Evolutionary conservation across 768 basidiomycete genomes (phyloP).

Genomic region (Kwoniella heveanensis): DNA sequence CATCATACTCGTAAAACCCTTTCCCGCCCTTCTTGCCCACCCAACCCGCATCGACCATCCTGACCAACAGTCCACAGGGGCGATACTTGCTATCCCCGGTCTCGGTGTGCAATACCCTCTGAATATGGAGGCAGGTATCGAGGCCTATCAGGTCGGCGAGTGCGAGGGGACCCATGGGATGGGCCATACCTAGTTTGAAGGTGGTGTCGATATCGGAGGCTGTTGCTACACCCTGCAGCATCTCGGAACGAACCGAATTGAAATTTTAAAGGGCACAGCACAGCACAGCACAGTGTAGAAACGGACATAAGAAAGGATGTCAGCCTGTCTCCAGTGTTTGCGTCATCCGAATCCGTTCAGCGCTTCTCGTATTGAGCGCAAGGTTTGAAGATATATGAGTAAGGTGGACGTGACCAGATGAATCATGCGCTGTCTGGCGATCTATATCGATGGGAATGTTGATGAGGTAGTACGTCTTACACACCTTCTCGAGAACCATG

Average conservation of each 20-base stretch:
- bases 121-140: constrained; percentile 92
- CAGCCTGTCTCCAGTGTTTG: no score
- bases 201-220: constrained; percentile 95
- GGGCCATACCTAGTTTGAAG: constrained; percentile 76
- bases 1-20: constrained; percentile 85
- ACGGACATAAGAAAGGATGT: no score
- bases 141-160: constrained; percentile 83
- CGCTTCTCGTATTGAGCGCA: no score
- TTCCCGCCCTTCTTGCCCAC: constrained; percentile 88
- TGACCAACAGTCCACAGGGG: constrained; percentile 80
- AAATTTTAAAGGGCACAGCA: no score
- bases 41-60: constrained; percentile 97
- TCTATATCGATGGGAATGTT: not conserved
- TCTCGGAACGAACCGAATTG: no score
- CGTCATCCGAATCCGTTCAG: no score
- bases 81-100: constrained; percentile 95
- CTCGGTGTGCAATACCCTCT: constrained; percentile 82
- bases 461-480: not conserved
- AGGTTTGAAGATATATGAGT: no score
- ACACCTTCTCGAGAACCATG: constrained; percentile 85
- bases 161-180: constrained; percentile 88
- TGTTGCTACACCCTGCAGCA: constrained; percentile 75
- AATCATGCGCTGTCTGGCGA: no score
- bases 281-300: no score
- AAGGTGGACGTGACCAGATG: no score